Base-by-base conservation (phyloP, 1,284 basidiomycete species). In the Stygiomarasmius scandens region DNA sequence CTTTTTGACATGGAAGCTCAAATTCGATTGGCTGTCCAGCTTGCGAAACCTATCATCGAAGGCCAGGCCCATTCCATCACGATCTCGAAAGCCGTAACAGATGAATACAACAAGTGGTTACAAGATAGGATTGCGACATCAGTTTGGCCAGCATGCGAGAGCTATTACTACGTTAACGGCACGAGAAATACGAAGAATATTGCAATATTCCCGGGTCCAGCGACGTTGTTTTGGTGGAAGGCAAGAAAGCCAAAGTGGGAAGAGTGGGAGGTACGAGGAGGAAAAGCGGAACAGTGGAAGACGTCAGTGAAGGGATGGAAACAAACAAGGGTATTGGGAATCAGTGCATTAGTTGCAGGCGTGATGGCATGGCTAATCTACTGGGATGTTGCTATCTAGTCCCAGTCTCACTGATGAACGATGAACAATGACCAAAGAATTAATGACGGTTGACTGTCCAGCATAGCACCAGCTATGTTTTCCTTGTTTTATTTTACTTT, bases 1-100 rank as follows among this genome's bases (percentile, higher is more conserved):
- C 58, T 66, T 27, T 66, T 62, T 58, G 58, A 59, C 49, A 63
- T 64, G 52, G 65, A 66, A 54, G 49, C 53, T 8, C 61, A 64
- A 54, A 63, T 66, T 52, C 54, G 63, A 36, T 63, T 65, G 36
- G 54, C 54, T 11, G 19, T 65, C 32, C 60, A 66, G 46, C 55
- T 66, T 19, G 56, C 62, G 19, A 52, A 54, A 36, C 65, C 65
- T 12, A 48, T 65, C 55, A 38, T 66, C 51, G 34, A 54, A 20
- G 48, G 52, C 41, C 56, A 58, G 47, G 60, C 58, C 2, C 41
- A 25, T 12, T 66, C 65, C 11, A 58, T 65, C 54, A 58, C 46
- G 16, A 54, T 65, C 16, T 56, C 55, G 8, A 25, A 55, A 23
- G 46, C 54, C 2, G 59, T 60, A 3, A 55, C 62, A 1, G 57